Percentiles rank a stretch among this genome's conserved stretches.
These are phyloP conservation scores for Radiomyces spectabilis DNA, from an alignment of 192 early-diverging fungal genomes.

Conservation along the genomic window DNA sequence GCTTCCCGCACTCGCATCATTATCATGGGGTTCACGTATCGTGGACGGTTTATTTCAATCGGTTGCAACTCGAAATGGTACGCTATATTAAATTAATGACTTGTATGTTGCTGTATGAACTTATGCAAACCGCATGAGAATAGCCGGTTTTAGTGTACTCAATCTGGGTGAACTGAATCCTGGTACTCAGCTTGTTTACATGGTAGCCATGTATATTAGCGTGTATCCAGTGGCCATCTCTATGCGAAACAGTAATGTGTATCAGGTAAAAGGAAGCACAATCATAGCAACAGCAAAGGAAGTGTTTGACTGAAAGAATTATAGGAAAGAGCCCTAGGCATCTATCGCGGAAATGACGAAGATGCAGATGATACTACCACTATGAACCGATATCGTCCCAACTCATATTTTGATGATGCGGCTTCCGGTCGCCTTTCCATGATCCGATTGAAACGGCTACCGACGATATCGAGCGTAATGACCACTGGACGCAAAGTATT, in stretches of 20 bases:
- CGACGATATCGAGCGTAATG: conserved; percentile 10
- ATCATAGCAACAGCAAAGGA: too few species aligned
- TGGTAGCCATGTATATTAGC: conserved; percentile 31
- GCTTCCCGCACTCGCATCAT: conserved; percentile 11
- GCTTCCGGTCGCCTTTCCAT: too few species aligned
- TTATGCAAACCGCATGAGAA: too few species aligned
- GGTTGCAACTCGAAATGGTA: conserved; percentile 24
- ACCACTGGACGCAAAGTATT: conserved; percentile 4
- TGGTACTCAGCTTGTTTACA: conserved; percentile 13
- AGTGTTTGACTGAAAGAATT: not conserved
- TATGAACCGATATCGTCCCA: conserved; percentile 8
- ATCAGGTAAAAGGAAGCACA: conserved; percentile 10
- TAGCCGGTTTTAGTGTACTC: conserved; percentile 25
- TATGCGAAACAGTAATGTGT: conserved; percentile 30
- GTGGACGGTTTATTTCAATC: conserved; percentile 27
- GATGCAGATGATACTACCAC: conserved; percentile 1
- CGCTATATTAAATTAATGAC: not conserved
- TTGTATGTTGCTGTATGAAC: not conserved
- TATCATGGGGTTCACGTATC: conserved; percentile 18
- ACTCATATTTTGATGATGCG: too few species aligned
- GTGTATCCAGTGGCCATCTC: conserved; percentile 31
- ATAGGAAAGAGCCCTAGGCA: conserved; percentile 26
- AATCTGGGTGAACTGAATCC: conserved; percentile 19
- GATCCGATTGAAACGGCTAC: not conserved
- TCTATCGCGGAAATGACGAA: conserved; percentile 8